These are phyloP conservation scores for Paratinospora sagittata DNA, from an alignment of 164 flowering plant genomes.

Conservation along the genomic window DNA sequence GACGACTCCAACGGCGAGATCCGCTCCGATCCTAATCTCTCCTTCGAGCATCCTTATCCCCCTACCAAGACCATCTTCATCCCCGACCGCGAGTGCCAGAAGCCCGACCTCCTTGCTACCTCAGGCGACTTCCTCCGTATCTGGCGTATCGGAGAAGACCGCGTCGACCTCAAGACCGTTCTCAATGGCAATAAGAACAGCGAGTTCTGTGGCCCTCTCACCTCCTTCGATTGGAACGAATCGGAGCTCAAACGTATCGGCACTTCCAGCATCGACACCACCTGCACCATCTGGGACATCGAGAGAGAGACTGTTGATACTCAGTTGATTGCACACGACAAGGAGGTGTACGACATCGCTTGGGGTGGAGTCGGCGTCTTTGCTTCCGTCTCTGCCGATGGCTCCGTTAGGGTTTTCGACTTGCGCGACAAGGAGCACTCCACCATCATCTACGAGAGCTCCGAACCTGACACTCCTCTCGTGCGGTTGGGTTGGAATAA, in stretches of 20 bases:
- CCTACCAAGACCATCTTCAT: slow-evolving; percentile 80
- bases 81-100: slow-evolving; percentile 73
- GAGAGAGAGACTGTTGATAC: slow-evolving; percentile 72
- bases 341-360: slow-evolving; percentile 89
- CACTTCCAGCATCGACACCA: slow-evolving; percentile 85
- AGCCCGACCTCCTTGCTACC: slow-evolving; percentile 83
- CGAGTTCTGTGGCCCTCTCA: slow-evolving; percentile 66
- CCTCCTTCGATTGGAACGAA: slow-evolving; percentile 93
- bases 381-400: slow-evolving; percentile 92
- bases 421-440: slow-evolving; percentile 90
- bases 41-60: slow-evolving; percentile 89
- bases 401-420: slow-evolving; percentile 80
- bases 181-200: slow-evolving; percentile 64
- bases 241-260: slow-evolving; percentile 76
- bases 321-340: slow-evolving; percentile 83
- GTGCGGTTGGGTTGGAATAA: slow-evolving; percentile 90
- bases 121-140: slow-evolving; percentile 68
- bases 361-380: slow-evolving; percentile 94
- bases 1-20: slow-evolving; percentile 76
- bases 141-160: slow-evolving; percentile 50
- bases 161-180: slow-evolving; percentile 41
- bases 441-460: slow-evolving; percentile 86
- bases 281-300: slow-evolving; percentile 90
- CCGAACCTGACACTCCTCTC: slow-evolving; percentile 76
- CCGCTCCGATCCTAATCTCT: slow-evolving; percentile 54